Evolutionary conservation across 1,139 yeast species (phyloP), one percentile per base, ranked within the genome.

Genomic region (Pichia cactophila): DNA sequence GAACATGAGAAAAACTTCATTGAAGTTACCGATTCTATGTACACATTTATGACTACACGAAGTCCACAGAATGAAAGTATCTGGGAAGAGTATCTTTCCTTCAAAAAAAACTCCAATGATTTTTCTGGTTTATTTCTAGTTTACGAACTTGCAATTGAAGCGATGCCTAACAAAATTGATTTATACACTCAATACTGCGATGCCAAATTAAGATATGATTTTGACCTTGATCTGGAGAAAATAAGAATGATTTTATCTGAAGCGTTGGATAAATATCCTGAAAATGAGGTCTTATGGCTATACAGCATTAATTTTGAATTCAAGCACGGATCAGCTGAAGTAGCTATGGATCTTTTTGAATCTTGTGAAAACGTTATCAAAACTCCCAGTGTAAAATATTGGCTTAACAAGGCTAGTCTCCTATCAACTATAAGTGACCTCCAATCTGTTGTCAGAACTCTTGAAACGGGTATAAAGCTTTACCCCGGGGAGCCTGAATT

Each of bases 111-210:
- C 5, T 23, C 51, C 5, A 48, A 49, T 14, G 51, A 52, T 11
- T 47, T 47, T 20, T 49, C 47, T 17, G 38, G 17, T 20, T 61
- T 86, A 6, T 77, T 72, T 57, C 61, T 64, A 2, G 72, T 73
- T 35, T 82, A 83, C 58, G 78, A 79, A 39, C 68, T 68, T 65
- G 78, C 83, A 38, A 73, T 75, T 2, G 57, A 61, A 1, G 61
- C 70, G 0, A 73, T 83, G 49, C 83, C 86, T 0, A 58, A 67
- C 1, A 64, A 68, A 26, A 79, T 77, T 33, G 59, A 75, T 5
- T 72, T 88, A 48, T 74, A 80, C 67, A 65, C 88, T 49, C 77
- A 83, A 80, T 86, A 78, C 61, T 86, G 95, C 0, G 81, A 82
- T 54, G 94, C 86, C 58, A 70, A 74, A 51, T 80, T 88, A 81